These are phyloP conservation scores for Zygoascus bituminiphila DNA, from an alignment of 805 yeast genomes.

Conservation along the genomic window DNA sequence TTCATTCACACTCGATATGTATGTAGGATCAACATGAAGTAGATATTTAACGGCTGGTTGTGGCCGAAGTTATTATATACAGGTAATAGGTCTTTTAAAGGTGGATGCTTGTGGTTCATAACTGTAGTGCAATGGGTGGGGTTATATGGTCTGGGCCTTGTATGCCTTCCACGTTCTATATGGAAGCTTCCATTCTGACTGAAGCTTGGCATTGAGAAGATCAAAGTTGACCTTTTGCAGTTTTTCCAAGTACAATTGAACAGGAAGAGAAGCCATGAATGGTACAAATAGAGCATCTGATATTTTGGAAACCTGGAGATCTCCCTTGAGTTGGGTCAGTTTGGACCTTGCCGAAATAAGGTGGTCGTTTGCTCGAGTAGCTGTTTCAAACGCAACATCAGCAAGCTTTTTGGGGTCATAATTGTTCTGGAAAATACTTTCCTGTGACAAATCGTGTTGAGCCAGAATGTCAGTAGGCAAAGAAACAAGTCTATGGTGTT, in stretches of 20 bases:
- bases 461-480: constrained; percentile 59
- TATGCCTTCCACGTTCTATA: constrained; percentile 49
- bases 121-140: too few relatives aligned
- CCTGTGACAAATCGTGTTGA: constrained; percentile 51
- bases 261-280: constrained; percentile 58
- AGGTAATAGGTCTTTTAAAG: too few relatives aligned
- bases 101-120: too few relatives aligned
- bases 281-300: constrained; percentile 59
- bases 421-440: constrained; percentile 35
- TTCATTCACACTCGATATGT: too few relatives aligned
- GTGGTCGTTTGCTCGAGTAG: constrained; percentile 75
- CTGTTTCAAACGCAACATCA: constrained; percentile 59
- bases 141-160: constrained; percentile 33
- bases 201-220: constrained; percentile 36
- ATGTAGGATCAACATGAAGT: too few relatives aligned
- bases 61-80: too few relatives aligned
- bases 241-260: constrained; percentile 46
- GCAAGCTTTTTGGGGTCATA: constrained; percentile 32
- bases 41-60: too few relatives aligned
- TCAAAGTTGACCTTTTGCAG: constrained; percentile 62
- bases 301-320: constrained; percentile 27
- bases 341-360: constrained; percentile 50
- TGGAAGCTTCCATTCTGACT: constrained; percentile 58
- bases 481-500: constrained; percentile 41
- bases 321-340: constrained; percentile 34